Conservation (phyloP, 2,329 filamentous ascomycete genomes). For the Aureobasidium sp. region DNA sequence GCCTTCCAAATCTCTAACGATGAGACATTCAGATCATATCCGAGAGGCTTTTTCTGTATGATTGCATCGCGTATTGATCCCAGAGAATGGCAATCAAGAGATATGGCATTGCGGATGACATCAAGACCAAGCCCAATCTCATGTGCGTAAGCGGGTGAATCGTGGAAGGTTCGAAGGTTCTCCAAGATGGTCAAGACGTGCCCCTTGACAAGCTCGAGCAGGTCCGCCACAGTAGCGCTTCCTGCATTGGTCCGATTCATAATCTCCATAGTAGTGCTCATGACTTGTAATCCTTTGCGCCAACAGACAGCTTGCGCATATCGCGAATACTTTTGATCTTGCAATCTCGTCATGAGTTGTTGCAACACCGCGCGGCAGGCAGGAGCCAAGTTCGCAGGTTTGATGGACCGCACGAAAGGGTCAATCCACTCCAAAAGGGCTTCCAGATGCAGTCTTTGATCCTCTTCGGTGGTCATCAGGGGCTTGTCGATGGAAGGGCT, state of each 20-base stretch:
- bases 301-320: conserved; percentile 56
- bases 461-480: conserved; percentile 48
- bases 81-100: conserved; percentile 64
- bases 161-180: conserved; percentile 27
- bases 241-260: conserved; percentile 25
- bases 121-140: conserved; percentile 47
- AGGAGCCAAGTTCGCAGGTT: conserved; percentile 66
- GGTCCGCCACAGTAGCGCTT: conserved; percentile 43
- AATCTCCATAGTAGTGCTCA: conserved; percentile 28
- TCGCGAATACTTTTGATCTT: conserved; percentile 48
- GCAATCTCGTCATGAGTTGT: conserved; percentile 63
- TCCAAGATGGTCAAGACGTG: conserved; percentile 41
- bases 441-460: conserved; percentile 49
- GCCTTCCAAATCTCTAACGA: conserved; percentile 74
- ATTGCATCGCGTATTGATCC: conserved; percentile 63
- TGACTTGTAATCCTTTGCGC: conserved; percentile 55
- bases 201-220: conserved; percentile 58
- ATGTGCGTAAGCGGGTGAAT: conserved; percentile 17
- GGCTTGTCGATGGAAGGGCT: conserved; percentile 60
- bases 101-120: conserved; percentile 60
- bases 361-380: conserved; percentile 73
- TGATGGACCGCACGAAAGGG: conserved; percentile 70
- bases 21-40: conserved; percentile 60
- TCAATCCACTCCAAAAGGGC: conserved; percentile 70
- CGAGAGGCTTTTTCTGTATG: conserved; percentile 52